A percentile compares a stretch with the other conserved stretches of the same genome.
Conservation (phyloP, 2,329 filamentous ascomycete species). For the Aspergillus aculeatinus region DNA sequence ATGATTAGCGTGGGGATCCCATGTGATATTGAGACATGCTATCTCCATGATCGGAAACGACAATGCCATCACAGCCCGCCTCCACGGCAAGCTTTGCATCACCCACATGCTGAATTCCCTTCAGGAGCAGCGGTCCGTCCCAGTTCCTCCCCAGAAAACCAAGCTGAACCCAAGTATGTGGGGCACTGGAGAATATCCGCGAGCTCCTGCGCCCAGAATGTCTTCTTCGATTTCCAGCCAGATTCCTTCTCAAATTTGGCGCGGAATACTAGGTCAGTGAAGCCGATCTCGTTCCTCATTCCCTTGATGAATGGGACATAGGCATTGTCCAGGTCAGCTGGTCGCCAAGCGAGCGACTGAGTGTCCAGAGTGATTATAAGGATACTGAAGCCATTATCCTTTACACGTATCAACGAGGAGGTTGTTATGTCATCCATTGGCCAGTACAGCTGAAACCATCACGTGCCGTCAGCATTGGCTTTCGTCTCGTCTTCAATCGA, state of each 20-base stretch:
- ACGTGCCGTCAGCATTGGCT: conserved; percentile 56
- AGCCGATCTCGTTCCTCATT: conserved; percentile 61
- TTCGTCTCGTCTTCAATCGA: conserved; percentile 66
- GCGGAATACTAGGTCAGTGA: conserved; percentile 66
- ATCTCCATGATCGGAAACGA: conserved; percentile 56
- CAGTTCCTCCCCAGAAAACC: conserved; percentile 59
- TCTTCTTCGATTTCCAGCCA: conserved; percentile 51
- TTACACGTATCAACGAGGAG: conserved; percentile 62
- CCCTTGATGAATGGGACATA: conserved; percentile 57
- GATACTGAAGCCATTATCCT: conserved; percentile 60
- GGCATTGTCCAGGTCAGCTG: conserved; percentile 63
- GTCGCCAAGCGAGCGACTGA: conserved; percentile 65
- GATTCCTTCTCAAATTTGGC: conserved; percentile 53
- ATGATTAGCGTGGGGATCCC: neutral
- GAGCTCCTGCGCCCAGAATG: conserved; percentile 52
- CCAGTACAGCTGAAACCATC: conserved; percentile 78
- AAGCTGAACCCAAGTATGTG: conserved; percentile 63
- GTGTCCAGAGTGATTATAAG: conserved; percentile 74
- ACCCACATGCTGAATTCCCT: conserved; percentile 56
- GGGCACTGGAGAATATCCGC: conserved; percentile 53
- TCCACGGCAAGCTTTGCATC: conserved; percentile 50
- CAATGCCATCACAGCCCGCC: conserved; percentile 50
- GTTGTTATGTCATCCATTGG: conserved; percentile 64
- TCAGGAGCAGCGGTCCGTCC: conserved; percentile 63
- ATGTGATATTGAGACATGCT: conserved; percentile 9